Evolutionary conservation across 2,329 filamentous ascomycete genomes (phyloP), one percentile per base, ranked within the genome.

Genomic region (Bisporella sp.): DNA sequence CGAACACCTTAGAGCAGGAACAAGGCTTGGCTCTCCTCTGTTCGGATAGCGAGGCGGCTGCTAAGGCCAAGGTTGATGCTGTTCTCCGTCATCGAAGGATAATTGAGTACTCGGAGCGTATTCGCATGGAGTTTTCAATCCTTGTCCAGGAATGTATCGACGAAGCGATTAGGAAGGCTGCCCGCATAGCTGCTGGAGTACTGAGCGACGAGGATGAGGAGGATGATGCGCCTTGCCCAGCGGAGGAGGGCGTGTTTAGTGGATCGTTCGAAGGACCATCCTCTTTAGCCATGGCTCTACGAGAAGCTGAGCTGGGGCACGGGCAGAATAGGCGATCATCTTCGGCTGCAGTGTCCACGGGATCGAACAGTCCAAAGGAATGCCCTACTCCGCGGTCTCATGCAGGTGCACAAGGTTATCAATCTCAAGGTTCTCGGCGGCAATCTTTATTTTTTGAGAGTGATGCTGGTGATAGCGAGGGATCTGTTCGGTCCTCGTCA

Each of bases 111-210:
- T 85, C 91, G 0, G 93, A 99, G 69, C 84, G 95, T 32, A 96
- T 99, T 56, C 87, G 95, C 4, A 79, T 96, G 44, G 93, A 99
- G 63, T 95, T 96, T 62, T 87, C 92, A 31, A 81, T 95, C 30
- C 76, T 96, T 51, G 92, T 99, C 2, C 89, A 97, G 63, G 89
- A 96, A 61, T 99, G 93, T 65, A 96, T 99, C 47, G 85, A 95
- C 53, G 90, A 89, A 54, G 93, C 93, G 6, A 79, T 97, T 69
- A 81, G 81, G 57, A 96, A 97, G 68, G 91, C 93, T 48, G 87
- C 88, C 49, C 85, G 85, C 46, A 92, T 96, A 58, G 89, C 89
- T 43, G 84, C 88, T 41, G 92, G 92, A 8, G 82, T 91, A 47
- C 71, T 95, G 12, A 92, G 86, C 56, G 90, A 95, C 62, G 92